Base-by-base conservation (phyloP, 306 rosid genomes). In the Inga leiocalycina region DNA sequence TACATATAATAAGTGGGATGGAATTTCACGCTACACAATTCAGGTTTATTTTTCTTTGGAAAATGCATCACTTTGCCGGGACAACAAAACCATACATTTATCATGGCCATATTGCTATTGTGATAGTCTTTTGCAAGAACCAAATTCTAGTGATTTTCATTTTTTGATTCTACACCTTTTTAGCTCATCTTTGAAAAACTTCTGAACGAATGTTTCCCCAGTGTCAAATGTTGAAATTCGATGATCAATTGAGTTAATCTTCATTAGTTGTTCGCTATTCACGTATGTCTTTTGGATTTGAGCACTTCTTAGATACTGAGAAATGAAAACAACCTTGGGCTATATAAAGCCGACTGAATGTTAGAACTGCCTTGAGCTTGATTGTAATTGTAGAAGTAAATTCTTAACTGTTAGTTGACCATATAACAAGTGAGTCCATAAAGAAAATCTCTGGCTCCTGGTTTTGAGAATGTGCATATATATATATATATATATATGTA, bases 1-100 rank as follows among this genome's bases (percentile, higher is more conserved):
- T 62, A 62, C 82, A 72, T 96, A 93, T 39, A 92, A 96, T 37
- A 96, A 79, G 84, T 96, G 98, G 98, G 99, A 96, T 78, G 97
- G 93, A 45, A 82, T 93, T 78, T 85, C 90, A 77, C 97, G 97
- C 87, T 5, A 86, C 89, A 92, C 98, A 77, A 81, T 80, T 46
- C 99, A 96, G 97, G 99, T 94, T 66, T n/a, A 86, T 82, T 46
- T 73, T 72, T 5, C 51, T 39, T 43, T 30, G 10, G 32, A 71
- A 0, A 12, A 43, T 37, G n/a, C 10, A 19, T 65, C 67, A 20
- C 76, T 39, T 27, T 43, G 57, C 44, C 20, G 27, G 11, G 35
- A 52, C 54, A 44, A 19, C n/a, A 48, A 35, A 17, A 39, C 49
- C 17, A 8, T 62, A 39, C 67, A 48, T 14, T 39, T 27, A 27